Evolutionary conservation across 345 rosid species (phyloP).

Genomic region (Combretum micranthum): DNA sequence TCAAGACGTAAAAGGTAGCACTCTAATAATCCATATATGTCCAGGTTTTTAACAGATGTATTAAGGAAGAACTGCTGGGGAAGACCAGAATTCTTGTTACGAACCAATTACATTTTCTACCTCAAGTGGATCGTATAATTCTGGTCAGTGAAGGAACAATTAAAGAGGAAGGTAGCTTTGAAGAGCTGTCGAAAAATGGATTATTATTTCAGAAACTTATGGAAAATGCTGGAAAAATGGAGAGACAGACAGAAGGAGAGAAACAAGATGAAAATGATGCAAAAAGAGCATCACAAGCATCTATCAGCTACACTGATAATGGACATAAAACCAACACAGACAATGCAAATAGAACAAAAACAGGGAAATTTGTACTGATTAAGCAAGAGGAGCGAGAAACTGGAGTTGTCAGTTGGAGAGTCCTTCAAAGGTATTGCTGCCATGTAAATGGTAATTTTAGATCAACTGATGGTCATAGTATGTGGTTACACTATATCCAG

Average conservation of each 20-base stretch:
- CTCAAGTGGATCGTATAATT: constrained; percentile 72
- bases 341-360: constrained; percentile 34
- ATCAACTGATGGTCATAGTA: too few relatives aligned
- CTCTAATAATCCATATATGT: neutral
- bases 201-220: constrained; percentile 68
- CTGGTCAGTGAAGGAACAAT: constrained; percentile 68
- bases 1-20: neutral
- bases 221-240: constrained; percentile 98
- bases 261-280: constrained; percentile 23
- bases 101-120: constrained; percentile 96
- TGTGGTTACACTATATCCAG: too few relatives aligned
- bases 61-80: constrained; percentile 64
- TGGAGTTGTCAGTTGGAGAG: constrained; percentile 79
- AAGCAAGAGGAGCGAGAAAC: constrained; percentile 96
- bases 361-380: constrained; percentile 66
- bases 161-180: constrained; percentile 83
- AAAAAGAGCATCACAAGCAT: constrained; percentile 25
- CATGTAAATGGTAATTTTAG: too few relatives aligned
- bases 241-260: constrained; percentile 37
- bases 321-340: constrained; percentile 16
- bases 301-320: constrained; percentile 24
- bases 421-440: constrained; percentile 57
- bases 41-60: constrained; percentile 86
- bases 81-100: constrained; percentile 91
- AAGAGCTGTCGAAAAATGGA: constrained; percentile 74